Percentiles rank a stretch among this genome's conserved stretches.
phyloP scores from a whole-genome alignment of 495 filamentous ascomycete genomes.

The Cercophora scortea region DNA sequence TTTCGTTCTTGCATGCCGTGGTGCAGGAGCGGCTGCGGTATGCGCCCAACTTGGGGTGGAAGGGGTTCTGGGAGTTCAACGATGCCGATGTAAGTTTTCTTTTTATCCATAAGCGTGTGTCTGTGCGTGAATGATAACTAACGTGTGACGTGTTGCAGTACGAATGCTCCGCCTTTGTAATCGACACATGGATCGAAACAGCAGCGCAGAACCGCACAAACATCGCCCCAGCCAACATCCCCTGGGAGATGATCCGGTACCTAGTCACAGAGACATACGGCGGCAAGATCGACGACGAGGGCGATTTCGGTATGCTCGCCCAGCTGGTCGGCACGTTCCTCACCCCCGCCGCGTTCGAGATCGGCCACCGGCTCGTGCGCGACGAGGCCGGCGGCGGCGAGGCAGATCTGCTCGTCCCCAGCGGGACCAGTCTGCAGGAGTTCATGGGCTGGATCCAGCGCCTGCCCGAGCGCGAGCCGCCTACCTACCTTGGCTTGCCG shows the following conservation, averaged over 20 bases:
- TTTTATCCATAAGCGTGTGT: background rate
- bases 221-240: slow-evolving; percentile 84
- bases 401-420: slow-evolving; percentile 63
- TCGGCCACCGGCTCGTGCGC: slow-evolving; percentile 79
- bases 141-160: slow-evolving; percentile 48
- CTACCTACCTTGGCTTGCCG: slow-evolving; percentile 91
- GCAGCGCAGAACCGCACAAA: slow-evolving; percentile 81
- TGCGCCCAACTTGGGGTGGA: slow-evolving; percentile 91
- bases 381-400: slow-evolving; percentile 23
- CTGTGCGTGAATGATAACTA: slow-evolving; percentile 1
- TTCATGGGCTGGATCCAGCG: slow-evolving; percentile 89
- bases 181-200: slow-evolving; percentile 88
- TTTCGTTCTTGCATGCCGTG: slow-evolving; percentile 93
- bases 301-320: slow-evolving; percentile 68
- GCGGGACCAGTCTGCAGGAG: slow-evolving; percentile 70
- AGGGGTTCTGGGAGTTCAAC: slow-evolving; percentile 99
- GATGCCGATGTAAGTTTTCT: slow-evolving; percentile 83
- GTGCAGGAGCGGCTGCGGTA: slow-evolving; percentile 94
- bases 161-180: slow-evolving; percentile 91
- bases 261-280: slow-evolving; percentile 92
- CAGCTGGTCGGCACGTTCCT: slow-evolving; percentile 67
- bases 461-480: slow-evolving; percentile 90
- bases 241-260: slow-evolving; percentile 94
- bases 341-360: slow-evolving; percentile 82
- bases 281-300: slow-evolving; percentile 91